Conservation (phyloP, 768 basidiomycete genomes). For the Roridomyces roridus region DNA sequence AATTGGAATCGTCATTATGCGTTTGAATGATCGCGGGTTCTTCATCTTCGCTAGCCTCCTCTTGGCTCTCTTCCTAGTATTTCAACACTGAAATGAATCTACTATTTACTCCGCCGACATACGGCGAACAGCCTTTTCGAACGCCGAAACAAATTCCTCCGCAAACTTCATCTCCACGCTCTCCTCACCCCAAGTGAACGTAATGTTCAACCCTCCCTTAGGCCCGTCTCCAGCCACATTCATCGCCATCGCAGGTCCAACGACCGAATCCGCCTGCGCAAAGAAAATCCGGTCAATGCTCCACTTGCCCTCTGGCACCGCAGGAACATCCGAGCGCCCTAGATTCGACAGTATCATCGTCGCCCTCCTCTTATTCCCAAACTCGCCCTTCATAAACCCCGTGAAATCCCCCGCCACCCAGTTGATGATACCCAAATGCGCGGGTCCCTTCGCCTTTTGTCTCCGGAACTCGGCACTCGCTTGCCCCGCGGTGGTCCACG, state of each 20-base stretch:
- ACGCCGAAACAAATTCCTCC: slow-evolving; percentile 28
- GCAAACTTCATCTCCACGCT: slow-evolving; percentile 24
- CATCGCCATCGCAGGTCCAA: slow-evolving; percentile 33
- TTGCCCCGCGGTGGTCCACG: slow-evolving; percentile 37
- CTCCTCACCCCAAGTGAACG: too few species aligned
- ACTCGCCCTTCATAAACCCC: slow-evolving; percentile 31
- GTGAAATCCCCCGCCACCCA: slow-evolving; percentile 38
- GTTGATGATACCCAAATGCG: slow-evolving; percentile 38
- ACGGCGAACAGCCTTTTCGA: too few species aligned
- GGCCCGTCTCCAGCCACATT: too few species aligned
- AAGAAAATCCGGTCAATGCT: too few species aligned
- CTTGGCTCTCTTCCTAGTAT: too few species aligned
- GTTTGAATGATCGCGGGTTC: too few species aligned
- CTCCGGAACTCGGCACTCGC: slow-evolving; percentile 31
- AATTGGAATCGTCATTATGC: too few species aligned
- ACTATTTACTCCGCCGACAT: too few species aligned
- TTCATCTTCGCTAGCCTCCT: too few species aligned
- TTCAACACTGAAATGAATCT: too few species aligned
- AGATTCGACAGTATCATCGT: slow-evolving; percentile 44
- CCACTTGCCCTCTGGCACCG: slow-evolving; percentile 22
- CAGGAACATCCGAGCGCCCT: slow-evolving; percentile 31
- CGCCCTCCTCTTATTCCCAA: slow-evolving; percentile 39
- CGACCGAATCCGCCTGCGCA: slow-evolving; percentile 32
- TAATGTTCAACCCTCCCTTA: too few species aligned
- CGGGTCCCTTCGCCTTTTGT: slow-evolving; percentile 20